Percentiles rank a stretch among this genome's conserved stretches.
Evolutionary conservation across 2,329 filamentous ascomycete species (phyloP).

Genomic region (Aureobasidium mangrovei): DNA sequence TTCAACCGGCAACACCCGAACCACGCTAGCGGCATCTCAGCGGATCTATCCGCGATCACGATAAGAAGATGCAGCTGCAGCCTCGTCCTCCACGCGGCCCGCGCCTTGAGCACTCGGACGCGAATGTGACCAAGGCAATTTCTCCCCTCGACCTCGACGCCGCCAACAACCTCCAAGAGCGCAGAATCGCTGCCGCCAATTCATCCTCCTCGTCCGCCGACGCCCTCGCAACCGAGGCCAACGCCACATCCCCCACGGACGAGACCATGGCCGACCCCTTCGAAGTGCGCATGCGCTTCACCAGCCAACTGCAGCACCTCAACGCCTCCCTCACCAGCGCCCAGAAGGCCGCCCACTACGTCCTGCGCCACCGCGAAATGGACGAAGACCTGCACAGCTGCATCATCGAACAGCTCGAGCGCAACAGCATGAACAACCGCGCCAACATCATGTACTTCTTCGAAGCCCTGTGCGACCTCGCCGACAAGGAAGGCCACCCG

Average conservation of each 20-base stretch:
- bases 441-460: constrained; percentile 99
- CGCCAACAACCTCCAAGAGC: no score
- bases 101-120: no score
- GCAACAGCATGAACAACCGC: constrained; percentile 92
- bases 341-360: constrained; percentile 90
- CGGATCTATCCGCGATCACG: no score
- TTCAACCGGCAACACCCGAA: no score
- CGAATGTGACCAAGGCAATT: no score
- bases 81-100: no score
- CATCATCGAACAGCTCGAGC: constrained; percentile 88
- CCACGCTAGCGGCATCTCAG: no score
- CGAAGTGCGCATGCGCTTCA: constrained; percentile 97
- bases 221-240: no score
- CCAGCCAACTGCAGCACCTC: constrained; percentile 76
- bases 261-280: constrained; percentile 70
- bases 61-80: no score
- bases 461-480: constrained; percentile 84
- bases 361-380: constrained; percentile 86
- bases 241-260: neutral
- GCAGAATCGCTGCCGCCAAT: no score
- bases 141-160: no score
- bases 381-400: constrained; percentile 96
- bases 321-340: constrained; percentile 83
- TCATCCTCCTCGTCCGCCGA: no score
- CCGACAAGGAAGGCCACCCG: constrained; percentile 62